A percentile compares a stretch with the other conserved stretches of the same genome.
Conservation (phyloP, 176 grass and related monocot genomes). For the Lolium multiflorum region DNA sequence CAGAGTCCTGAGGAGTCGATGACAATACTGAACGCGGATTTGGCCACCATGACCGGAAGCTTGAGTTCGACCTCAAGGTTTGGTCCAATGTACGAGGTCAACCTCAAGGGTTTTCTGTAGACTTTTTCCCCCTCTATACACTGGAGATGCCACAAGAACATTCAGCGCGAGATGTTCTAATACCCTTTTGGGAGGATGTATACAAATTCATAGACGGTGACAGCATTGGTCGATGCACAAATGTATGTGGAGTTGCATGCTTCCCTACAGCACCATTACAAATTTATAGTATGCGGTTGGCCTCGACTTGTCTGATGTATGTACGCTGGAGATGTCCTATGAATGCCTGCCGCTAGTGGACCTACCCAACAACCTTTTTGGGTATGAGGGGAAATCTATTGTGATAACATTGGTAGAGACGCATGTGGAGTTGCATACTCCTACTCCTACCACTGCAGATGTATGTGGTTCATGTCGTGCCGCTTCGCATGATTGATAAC, state of each 20-base stretch:
- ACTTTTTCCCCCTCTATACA: not conserved
- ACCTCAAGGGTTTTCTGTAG: not conserved
- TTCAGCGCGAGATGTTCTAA: not conserved
- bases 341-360: not conserved
- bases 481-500: not conserved
- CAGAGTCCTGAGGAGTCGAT: not conserved
- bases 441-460: not conserved
- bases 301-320: not conserved
- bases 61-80: not conserved
- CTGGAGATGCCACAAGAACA: not conserved
- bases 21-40: not conserved
- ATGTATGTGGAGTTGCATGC: not conserved
- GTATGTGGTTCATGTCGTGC: not conserved
- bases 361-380: not conserved
- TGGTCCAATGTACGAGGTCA: not conserved
- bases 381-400: slow-evolving; percentile 1
- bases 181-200: not conserved
- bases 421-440: slow-evolving; percentile 28
- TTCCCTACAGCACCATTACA: not conserved
- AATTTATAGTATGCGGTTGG: not conserved
- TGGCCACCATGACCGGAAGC: not conserved
- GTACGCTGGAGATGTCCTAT: not conserved
- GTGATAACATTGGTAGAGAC: slow-evolving; percentile 31
- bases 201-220: not conserved
- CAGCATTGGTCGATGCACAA: not conserved